These are phyloP conservation scores for Fomes fomentarius DNA, from an alignment of 1,284 basidiomycete genomes.

Conservation along the genomic window DNA sequence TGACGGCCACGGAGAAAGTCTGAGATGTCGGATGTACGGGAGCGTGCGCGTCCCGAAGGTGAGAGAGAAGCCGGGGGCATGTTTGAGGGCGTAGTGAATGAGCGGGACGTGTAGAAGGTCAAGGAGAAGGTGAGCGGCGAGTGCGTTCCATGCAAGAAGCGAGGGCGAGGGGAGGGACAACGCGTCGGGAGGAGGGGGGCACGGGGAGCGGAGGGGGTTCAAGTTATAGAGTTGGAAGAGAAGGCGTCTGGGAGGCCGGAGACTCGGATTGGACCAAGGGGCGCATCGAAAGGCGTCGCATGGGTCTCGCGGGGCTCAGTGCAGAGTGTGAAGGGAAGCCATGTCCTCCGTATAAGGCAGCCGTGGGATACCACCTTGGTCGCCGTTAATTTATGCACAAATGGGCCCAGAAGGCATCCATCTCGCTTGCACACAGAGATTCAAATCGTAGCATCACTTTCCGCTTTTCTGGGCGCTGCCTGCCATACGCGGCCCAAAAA, in stretches of 20 bases:
- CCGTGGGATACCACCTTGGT: not conserved
- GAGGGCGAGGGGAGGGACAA: not conserved
- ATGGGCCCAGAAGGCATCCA: not conserved
- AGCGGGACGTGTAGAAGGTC: not conserved
- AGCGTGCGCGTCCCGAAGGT: conserved; percentile 31
- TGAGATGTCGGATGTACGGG: conserved; percentile 39
- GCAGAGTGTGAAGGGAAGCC: conserved; percentile 7
- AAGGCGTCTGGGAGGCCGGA: conserved; percentile 3
- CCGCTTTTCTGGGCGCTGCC: not conserved
- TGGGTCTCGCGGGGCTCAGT: too few relatives aligned
- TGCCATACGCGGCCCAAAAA: conserved; percentile 1
- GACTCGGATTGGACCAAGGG: conserved; percentile 3
- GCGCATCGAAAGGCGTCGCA: not conserved
- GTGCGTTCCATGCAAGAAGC: conserved; percentile 7
- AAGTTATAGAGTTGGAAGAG: not conserved
- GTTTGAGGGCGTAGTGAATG: not conserved
- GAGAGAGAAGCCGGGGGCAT: conserved; percentile 25
- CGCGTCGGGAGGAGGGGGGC: not conserved
- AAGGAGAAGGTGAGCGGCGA: not conserved
- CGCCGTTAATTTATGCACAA: conserved; percentile 6
- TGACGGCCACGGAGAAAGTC: conserved; percentile 36
- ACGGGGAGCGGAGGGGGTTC: not conserved
- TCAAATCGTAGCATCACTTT: conserved; percentile 12
- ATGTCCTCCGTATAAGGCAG: not conserved
- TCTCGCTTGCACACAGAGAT: conserved; percentile 9